Base-by-base conservation (phyloP, 106 monocot genomes). In the Narthecium ossifragum region DNA sequence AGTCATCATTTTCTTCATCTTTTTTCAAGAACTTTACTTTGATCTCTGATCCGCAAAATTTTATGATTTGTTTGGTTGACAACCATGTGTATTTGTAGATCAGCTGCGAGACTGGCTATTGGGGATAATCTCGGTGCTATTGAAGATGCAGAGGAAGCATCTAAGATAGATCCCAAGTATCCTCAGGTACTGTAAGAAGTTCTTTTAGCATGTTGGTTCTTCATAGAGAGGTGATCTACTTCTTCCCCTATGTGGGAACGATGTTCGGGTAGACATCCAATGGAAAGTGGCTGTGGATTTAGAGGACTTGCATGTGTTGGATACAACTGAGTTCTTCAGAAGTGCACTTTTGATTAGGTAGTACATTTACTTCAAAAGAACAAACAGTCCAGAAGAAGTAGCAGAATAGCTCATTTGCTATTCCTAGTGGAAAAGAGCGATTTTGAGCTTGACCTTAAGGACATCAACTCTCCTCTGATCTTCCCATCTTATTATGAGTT, bases 131-230 rank as follows among this genome's bases (percentile, higher is more conserved):
- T 12, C 43, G 76, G 75, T 70, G 79, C 88, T 55, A 74, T 86
- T 34, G 75, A 67, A 25, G 88, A 88, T 73, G 76, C 83, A 21
- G 64, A 70, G 31, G 79, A 88, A 64, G 73, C 83, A 55, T 62
- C 59, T 49, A 63, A 46, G 18, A 67, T 88, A 59, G 79, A 61
- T 54, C 76, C 83, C 1, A 59, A 60, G 21, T 88, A 68, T 51
- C 61, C 71, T 67, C 83, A 78, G 75, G 80, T 82, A 69, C 15
- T 25, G 18, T 5, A 8, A 17, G 28, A 25, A 56, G 9, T 20
- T 24, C 18, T 49, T 49, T 49, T 22, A 8, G 24, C 6, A 23
- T 4, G 18, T n/a, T 49, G 5, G 3, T 49, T 22, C 21, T 20
- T n/a, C 18, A 8, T 49, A 8, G 23, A 22, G 22, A 49, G 47